Base-by-base conservation (phyloP, 352 stramenopile species). In the Pelagophyceae sp. region DNA sequence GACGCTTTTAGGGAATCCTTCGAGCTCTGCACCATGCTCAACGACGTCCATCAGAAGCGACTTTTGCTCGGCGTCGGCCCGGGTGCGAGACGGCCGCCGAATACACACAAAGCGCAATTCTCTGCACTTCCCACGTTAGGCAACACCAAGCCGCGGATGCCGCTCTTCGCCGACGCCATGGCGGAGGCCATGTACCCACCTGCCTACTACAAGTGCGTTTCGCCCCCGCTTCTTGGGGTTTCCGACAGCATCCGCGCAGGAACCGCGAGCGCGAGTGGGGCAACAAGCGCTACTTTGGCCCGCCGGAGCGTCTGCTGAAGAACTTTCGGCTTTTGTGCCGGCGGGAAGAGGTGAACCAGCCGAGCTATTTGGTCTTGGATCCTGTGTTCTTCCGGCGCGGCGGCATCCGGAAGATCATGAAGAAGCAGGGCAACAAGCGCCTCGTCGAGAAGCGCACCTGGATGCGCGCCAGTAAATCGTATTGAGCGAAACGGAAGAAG, bases 281-380 rank as follows among this genome's bases (percentile, higher is more conserved):
- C n/a, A 23, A 23, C 17, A 50, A 35, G 37, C 67, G 2, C 17
- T 25, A 31, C 35, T n/a, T n/a, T n/a, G 67, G 67, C 6, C 67
- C 67, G 15, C 67, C 67, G 20, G 67, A 74, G 67, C 67, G 67
- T 5, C 31, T 74, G 6, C 38, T 74, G 15, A 17, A 31, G 17
- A 33, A 27, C 67, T 74, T 58, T 37, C 67, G 67, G 15, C 67
- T 23, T 0, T 20, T 74, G 17, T 74, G 67, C 67, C 67, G 67
- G 35, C 6, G 5, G 67, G 2, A 37, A 23, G 6, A 37, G 11
- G 35, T 74, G 1, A 23, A 2, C 35, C 67, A 74, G 67, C 67
- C 38, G 2, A 2, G 5, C 67, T 20, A 51, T 3, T 23, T 74
- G 2, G 15, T 23, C 5, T 1, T 54, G 23, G 67, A 74, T 37